Percentiles rank a stretch among this genome's conserved stretches.
Evolutionary conservation across 805 yeast genomes (phyloP).

Genomic region (Saccharomycopsis fermentans): DNA sequence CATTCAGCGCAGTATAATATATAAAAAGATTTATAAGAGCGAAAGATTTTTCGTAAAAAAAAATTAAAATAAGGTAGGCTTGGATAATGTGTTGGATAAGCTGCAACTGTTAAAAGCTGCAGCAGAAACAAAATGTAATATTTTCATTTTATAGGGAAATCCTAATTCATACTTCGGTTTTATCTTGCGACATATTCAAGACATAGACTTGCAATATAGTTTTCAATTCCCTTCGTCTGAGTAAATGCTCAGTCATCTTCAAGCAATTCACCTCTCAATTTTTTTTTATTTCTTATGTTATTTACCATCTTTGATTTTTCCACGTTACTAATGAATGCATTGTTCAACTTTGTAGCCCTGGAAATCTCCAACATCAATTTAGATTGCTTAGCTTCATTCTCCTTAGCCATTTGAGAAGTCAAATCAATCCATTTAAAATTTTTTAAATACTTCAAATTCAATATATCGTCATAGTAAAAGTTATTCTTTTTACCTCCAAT

Average conservation of each 20-base stretch:
- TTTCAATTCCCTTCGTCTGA: neutral
- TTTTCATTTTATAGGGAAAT: no score
- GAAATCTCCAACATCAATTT: slow-evolving; percentile 81
- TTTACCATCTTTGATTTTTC: slow-evolving; percentile 76
- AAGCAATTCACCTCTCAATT: slow-evolving; percentile 25
- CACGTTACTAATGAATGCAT: slow-evolving; percentile 71
- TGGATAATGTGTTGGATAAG: no score
- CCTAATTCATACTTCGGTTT: no score
- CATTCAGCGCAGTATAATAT: no score
- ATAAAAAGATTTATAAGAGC: no score
- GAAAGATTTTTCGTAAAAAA: no score
- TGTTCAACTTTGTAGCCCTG: slow-evolving; percentile 80
- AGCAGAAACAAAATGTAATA: no score
- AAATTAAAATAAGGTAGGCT: no score
- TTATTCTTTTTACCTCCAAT: slow-evolving; percentile 88
- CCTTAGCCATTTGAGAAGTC: slow-evolving; percentile 86
- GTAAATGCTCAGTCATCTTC: slow-evolving; percentile 6
- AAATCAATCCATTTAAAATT: slow-evolving; percentile 94
- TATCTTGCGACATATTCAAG: no score
- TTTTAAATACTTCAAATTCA: slow-evolving; percentile 80
- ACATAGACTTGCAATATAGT: no score
- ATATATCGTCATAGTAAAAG: slow-evolving; percentile 87
- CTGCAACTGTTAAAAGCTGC: no score
- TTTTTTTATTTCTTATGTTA: slow-evolving; percentile 47
- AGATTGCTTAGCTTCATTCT: slow-evolving; percentile 79